Evolutionary conservation across 768 basidiomycete genomes (phyloP), one percentile per base, ranked within the genome.

Genomic region (Boletus rubescentipes): DNA sequence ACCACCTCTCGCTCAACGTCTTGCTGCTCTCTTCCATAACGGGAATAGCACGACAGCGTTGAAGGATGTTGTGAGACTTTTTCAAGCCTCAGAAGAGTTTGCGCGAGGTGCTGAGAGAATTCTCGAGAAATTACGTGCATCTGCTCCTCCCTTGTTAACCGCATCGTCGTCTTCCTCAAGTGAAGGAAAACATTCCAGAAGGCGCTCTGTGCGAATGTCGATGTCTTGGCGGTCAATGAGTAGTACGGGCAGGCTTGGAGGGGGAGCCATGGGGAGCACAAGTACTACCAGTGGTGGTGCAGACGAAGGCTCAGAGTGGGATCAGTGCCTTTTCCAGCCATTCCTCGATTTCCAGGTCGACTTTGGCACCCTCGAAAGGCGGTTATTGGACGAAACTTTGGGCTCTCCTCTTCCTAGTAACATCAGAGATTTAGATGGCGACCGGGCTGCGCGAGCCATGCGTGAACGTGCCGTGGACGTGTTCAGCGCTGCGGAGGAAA

Each of bases 321-420:
- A 98, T 63, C 87, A 86, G 51, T 86, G 89, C 46, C 75, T 99
- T 15, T 97, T 94, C 67, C 93, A 95, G 66, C 93, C 96, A 2
- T 98, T 98, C 74, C 78, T 96, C 23, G 91, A 95, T 62, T 87
- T 88, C 57, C 96, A 98, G 62, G 76, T 83, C 16, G 89, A 95
- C 51, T 98, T 98, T 69, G 81, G 82, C 0, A 73, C 78, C 1
- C 76, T 97, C 32, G 97, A 99, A 70, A 78, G 80, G 34, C 81
- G 84, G 8, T 78, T 84, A 46, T 73, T 98, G 50, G 80, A 85
- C 26, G 78, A 83, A 43, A 72, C 75, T 2, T 73, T 91, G 16
- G 74, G 74, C n/a, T 72, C 75, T 9, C 78, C 80, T 15, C 67
- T 81, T 42, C 72, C 74, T 20, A 55, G 49, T 9, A 54, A 59